phyloP scores from a whole-genome alignment of 257 asterid species.

The Solanum lycopersicoides region DNA sequence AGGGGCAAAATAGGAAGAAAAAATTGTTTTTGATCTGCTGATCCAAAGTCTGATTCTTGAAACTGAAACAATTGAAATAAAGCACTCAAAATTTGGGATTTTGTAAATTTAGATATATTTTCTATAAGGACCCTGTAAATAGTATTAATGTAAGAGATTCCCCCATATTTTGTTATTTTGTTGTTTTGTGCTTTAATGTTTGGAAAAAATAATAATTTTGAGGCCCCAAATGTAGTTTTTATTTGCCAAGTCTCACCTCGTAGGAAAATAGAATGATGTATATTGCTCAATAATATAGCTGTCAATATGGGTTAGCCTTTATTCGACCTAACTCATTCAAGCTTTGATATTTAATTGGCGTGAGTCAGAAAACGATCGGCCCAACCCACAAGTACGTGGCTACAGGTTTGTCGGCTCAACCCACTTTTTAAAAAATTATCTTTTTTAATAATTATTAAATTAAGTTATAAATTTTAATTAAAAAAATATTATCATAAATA shows the following conservation, averaged over 20 bases:
- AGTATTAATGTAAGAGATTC: neutral
- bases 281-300: neutral
- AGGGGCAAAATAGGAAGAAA: neutral
- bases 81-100: neutral
- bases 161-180: neutral
- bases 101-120: neutral
- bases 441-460: too few species aligned
- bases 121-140: neutral
- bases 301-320: too few species aligned
- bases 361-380: too few species aligned
- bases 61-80: neutral
- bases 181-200: neutral
- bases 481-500: too few species aligned
- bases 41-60: neutral
- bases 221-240: neutral
- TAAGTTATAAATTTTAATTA: too few species aligned
- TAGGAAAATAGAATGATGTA: neutral
- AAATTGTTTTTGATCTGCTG: neutral
- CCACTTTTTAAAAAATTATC: too few species aligned
- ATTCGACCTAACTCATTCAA: too few species aligned
- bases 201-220: neutral
- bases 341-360: too few species aligned
- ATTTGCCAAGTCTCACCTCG: neutral
- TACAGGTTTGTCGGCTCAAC: fast-evolving
- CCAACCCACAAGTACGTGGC: too few species aligned